Evolutionary conservation across 192 early-diverging fungal genomes (phyloP), one percentile per base, ranked within the genome.

Genomic region (Funneliformis mosseae): DNA sequence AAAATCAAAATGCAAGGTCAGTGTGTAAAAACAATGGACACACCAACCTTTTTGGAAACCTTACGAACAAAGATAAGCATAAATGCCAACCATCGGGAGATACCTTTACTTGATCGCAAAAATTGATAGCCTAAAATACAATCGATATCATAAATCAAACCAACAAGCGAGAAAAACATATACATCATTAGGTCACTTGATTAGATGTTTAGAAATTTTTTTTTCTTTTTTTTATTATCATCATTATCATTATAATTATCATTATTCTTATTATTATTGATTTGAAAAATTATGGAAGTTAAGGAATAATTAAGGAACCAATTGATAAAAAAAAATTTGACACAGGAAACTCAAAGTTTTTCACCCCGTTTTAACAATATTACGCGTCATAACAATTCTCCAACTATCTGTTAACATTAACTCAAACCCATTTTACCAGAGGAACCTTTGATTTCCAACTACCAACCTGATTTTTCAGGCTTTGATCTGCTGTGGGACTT

Each of bases 71-170:
- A 69, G 90, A 86, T 48, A 97, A 81, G 82, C 95, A 95, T 48
- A 94, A 84, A 84, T 92, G 91, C 96, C 97, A 98, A 39, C 95
- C 97, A 72, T 95, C 92, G 18, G 87, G 80, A 73, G 92, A 92
- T 67, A 82, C 78, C 83, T 93, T 95, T 64, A 98, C 86, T 80
- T 92, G 89, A 79, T 95, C 92, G 83, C 93, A 96, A 83, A 93
- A 98, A 69, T 89, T 87, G 39, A 88, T 95, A 18, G 95, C 96
- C 92, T 94, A 88, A 67, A 77, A 39, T 55, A 69, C 50, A 39
- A 62, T 23, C 33, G 27, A 75, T 55, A 45, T 64, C 64, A 50
- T 69, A 28, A n/a, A 73, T 66, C 23, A 82, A 69, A 61, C 5
- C 27, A 61, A 18, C 28, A 27, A 33, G 43, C 27, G 33, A 61